Base-by-base conservation (phyloP, 2,329 filamentous ascomycete species). In the Paecilomyces dactylethromorphus region DNA sequence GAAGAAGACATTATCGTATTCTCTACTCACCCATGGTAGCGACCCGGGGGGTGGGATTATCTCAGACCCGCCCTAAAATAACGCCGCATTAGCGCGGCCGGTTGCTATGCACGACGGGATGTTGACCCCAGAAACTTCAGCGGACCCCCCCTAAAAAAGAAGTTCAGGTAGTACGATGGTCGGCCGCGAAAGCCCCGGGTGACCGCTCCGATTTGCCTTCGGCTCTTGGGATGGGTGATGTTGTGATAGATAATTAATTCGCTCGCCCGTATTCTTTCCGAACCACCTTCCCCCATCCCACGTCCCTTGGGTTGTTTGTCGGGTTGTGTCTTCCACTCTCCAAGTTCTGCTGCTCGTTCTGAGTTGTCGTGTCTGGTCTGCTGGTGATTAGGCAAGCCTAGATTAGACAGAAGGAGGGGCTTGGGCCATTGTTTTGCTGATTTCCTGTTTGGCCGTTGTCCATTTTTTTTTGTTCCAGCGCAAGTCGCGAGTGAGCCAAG, bases 401-500 rank as follows among this genome's bases (percentile, higher is more conserved):
- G 39, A 45, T 45, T 45, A 8, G 39, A 45, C 15, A 18, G 18
- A n/a, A n/a, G 18, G 39, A 45, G 39, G 39, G 15, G 39, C 39
- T 45, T 45, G 39, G n/a, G 39, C 39, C 11, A 18, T 45, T 45
- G 15, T 2, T 45, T 45, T 45, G 39, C n/a, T 45, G 5, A 18
- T 45, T 45, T 33, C 32, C 7, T 33, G 32, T 33, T 33, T 33
- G 32, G 7, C 11, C 10, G n/a, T 45, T 10, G 39, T 18, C 32
- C 49, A 49, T 12, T 26, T 12, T 39, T 55, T 55, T 55, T 2
- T 24, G 18, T 33, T 12, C 35, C 32, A 15, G n/a, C 32, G 54
- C 29, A 45, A 39, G 31, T 57, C 54, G 57, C 53, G 60, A 62
- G 59, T 64, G 55, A 69, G 71, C 60, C 60, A 77, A 76, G 75